Evolutionary conservation across 108 stramenopile genomes (phyloP), one percentile per base, ranked within the genome.

Genomic region (Chaetoceros tenuissimus): DNA sequence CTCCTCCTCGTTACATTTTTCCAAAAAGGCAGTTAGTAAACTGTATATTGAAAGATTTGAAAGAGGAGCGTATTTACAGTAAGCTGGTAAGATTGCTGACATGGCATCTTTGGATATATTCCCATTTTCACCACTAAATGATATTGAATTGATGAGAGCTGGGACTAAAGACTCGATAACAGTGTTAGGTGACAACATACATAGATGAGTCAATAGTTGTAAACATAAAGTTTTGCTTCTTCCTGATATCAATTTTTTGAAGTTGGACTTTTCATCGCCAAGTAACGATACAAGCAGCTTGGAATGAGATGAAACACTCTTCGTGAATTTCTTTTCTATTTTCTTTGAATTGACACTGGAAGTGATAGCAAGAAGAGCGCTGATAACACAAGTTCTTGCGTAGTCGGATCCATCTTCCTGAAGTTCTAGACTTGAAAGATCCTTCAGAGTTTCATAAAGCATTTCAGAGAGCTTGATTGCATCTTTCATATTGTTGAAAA

Each of bases 161-260:
- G 78, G 81, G 52, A 88, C 64, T 2, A 88, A 57, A 44, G 74
- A 75, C 19, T 55, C 51, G 10, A 72, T 73, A 31, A 88, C 79
- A 31, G 63, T 48, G 7, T 65, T 66, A 18, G 87, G 87, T 18
- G 72, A 71, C 20, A 67, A 46, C n/a, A 76, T 62, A 49, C 78
- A 82, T 29, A 84, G 58, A 31, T 51, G 46, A 23, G 77, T 78
- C 31, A 88, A 53, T 27, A 84, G 43, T 40, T 40, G 34, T 10
- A 40, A 79, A 67, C 48, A 84, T 47, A 74, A 55, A 28, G 64
- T 45, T 29, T 48, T 73, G 19, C 68, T 74, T 19, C 68, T 67
- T 18, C 46, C 62, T 50, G 72, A 73, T 40, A 48, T 40, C 46
- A 71, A 52, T 24, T 63, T 67, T 19, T 59, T 47, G 10, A 64